Percentiles rank a stretch among this genome's conserved stretches.
These are phyloP conservation scores for Phytophthora lateralis DNA, from an alignment of 352 stramenopile genomes.

Conservation along the genomic window DNA sequence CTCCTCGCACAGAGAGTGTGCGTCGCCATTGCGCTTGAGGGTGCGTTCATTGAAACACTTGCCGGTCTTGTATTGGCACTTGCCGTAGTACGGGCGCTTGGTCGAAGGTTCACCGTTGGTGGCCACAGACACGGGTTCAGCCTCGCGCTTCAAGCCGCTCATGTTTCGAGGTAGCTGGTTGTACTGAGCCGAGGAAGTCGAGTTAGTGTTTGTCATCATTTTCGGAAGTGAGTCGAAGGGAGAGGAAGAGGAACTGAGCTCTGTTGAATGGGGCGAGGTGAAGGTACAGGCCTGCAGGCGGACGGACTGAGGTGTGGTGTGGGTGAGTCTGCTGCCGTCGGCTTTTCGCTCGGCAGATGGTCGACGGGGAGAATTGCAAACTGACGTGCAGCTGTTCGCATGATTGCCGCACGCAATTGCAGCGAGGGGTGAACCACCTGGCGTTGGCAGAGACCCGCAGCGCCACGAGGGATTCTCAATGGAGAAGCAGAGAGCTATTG, in stretches of 20 bases:
- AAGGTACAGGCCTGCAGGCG: slow-evolving; percentile 14
- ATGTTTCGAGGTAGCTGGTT: slow-evolving; percentile 9
- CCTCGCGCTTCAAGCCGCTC: slow-evolving; percentile 24
- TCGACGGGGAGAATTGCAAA: slow-evolving; percentile 58
- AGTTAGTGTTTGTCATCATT: slow-evolving; percentile 40
- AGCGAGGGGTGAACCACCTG: slow-evolving; percentile 36
- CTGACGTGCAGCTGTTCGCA: slow-evolving; percentile 47
- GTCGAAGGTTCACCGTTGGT: slow-evolving; percentile 9
- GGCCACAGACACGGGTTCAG: slow-evolving; percentile 12
- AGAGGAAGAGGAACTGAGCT: slow-evolving; percentile 27
- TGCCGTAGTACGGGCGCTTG: slow-evolving; percentile 64
- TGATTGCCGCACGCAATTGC: slow-evolving; percentile 51
- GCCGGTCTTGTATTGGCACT: slow-evolving; percentile 89
- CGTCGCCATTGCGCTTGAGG: slow-evolving; percentile 83
- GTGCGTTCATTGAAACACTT: slow-evolving; percentile 90
- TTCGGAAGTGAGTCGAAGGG: slow-evolving; percentile 36
- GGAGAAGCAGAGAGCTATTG: slow-evolving; percentile 20
- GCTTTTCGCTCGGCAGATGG: slow-evolving; percentile 38
- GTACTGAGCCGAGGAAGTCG: slow-evolving; percentile 5
- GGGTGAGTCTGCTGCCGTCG: slow-evolving; percentile 33
- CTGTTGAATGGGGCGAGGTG: slow-evolving; percentile 11
- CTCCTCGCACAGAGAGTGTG: slow-evolving; percentile 83
- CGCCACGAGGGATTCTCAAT: slow-evolving; percentile 12
- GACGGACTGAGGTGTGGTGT: slow-evolving; percentile 10
- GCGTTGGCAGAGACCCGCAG: slow-evolving; percentile 28